Evolutionary conservation across 345 rosid species (phyloP).

Genomic region (Pistacia integerrima): DNA sequence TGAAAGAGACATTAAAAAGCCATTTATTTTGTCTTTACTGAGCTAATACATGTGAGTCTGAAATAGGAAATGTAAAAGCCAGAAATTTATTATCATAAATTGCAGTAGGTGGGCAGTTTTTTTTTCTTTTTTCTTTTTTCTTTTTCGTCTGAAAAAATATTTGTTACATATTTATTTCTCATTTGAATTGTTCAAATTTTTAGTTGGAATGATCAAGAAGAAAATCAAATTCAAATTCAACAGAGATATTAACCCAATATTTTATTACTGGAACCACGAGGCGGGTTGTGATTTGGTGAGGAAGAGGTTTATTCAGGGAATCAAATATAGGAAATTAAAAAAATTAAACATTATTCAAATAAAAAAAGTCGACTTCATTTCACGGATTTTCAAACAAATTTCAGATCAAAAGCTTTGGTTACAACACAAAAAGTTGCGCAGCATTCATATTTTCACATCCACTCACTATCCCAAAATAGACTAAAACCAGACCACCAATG

Average conservation of each 20-base stretch:
- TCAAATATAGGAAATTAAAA: no score
- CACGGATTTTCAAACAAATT: conserved; percentile 42
- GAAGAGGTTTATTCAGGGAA: neutral
- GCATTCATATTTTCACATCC: conserved; percentile 17
- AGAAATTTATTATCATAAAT: neutral
- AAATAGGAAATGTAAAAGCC: neutral
- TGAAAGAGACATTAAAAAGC: neutral
- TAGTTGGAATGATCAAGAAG: neutral
- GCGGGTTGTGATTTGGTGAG: neutral
- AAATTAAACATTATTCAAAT: neutral
- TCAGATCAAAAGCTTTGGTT: conserved; percentile 10
- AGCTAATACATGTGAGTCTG: conserved; percentile 17
- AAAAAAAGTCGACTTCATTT: conserved; percentile 25
- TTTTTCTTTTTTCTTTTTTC: no score
- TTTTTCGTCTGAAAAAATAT: no score
- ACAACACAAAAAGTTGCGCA: neutral
- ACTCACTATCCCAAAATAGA: neutral
- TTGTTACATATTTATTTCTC: no score
- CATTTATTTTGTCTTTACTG: neutral
- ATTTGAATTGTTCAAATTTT: neutral
- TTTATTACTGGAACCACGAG: neutral
- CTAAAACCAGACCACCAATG: conserved; percentile 3
- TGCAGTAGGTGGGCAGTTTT: neutral
- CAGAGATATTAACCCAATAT: no score
- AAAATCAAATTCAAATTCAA: neutral